These are phyloP conservation scores for Cydonia oblonga DNA, from an alignment of 331 rosid genomes.

Conservation along the genomic window DNA sequence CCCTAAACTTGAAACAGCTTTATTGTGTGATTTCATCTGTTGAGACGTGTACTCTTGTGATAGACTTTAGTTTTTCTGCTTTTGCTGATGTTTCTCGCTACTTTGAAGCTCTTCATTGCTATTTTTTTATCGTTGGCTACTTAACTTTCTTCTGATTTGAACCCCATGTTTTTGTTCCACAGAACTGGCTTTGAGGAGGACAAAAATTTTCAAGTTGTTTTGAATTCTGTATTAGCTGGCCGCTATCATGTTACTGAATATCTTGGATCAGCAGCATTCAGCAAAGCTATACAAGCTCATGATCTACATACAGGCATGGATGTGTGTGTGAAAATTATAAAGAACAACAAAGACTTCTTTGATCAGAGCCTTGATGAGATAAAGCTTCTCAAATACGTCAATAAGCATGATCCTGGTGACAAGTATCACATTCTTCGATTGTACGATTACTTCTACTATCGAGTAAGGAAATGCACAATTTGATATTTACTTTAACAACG, in stretches of 20 bases:
- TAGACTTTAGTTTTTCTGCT: neutral
- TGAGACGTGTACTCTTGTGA: neutral
- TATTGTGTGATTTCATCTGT: neutral
- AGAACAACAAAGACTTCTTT: conserved; percentile 99
- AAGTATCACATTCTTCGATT: conserved; percentile 90
- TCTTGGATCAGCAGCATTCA: conserved; percentile 98
- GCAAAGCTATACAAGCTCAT: conserved; percentile 99
- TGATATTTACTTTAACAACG: neutral
- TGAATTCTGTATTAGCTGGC: conserved; percentile 92
- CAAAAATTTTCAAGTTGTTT: conserved; percentile 92
- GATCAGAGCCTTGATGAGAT: conserved; percentile 99
- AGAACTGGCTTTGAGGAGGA: conserved; percentile 99
- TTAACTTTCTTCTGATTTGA: conserved; percentile 20
- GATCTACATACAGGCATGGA: conserved; percentile 96
- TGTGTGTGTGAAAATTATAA: conserved; percentile 93
- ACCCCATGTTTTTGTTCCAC: conserved; percentile 27
- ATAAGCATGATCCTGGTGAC: conserved; percentile 93
- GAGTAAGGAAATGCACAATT: conserved; percentile 50
- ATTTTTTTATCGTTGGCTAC: neutral
- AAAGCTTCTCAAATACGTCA: conserved; percentile 96
- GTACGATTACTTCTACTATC: conserved; percentile 91
- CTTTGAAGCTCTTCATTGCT: neutral
- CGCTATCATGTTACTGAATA: conserved; percentile 98
- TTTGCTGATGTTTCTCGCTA: neutral
- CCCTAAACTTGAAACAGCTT: neutral